Conservation (phyloP, 176 grass and related monocot species). For the Oryza meridionalis region DNA sequence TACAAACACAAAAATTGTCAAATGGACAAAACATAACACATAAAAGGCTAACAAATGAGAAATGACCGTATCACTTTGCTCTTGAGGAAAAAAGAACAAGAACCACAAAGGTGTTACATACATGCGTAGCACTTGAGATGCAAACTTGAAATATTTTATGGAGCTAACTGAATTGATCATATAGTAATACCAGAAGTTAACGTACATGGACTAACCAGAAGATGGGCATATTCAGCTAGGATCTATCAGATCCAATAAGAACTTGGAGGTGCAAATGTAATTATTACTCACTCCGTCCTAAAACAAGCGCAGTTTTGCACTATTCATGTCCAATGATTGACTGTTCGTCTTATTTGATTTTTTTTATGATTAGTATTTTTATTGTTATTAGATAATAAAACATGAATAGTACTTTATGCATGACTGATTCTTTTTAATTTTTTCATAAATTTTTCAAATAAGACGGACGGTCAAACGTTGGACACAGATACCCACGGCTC, state of each 20-base stretch:
- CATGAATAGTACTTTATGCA: no score
- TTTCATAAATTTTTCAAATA: no score
- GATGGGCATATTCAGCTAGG: neutral
- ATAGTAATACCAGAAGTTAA: constrained; percentile 11
- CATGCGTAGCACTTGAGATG: neutral
- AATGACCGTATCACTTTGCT: neutral
- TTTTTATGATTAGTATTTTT: no score
- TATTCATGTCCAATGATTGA: no score
- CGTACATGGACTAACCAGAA: constrained; percentile 24
- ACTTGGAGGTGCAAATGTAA: neutral
- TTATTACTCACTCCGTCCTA: neutral
- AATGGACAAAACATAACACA: neutral
- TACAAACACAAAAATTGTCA: constrained; percentile 23
- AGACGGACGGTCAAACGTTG: no score
- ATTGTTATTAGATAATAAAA: no score
- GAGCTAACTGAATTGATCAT: neutral
- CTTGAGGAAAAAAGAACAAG: neutral
- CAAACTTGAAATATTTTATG: constrained; percentile 35
- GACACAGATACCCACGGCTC: no score
- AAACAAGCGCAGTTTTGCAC: no score
- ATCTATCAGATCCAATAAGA: constrained; percentile 15
- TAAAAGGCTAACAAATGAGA: neutral
- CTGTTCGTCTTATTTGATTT: no score
- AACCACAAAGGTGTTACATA: constrained; percentile 6
- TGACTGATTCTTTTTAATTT: no score